Base-by-base conservation (phyloP, 2,329 filamentous ascomycete genomes). In the Microdochium nivale region DNA sequence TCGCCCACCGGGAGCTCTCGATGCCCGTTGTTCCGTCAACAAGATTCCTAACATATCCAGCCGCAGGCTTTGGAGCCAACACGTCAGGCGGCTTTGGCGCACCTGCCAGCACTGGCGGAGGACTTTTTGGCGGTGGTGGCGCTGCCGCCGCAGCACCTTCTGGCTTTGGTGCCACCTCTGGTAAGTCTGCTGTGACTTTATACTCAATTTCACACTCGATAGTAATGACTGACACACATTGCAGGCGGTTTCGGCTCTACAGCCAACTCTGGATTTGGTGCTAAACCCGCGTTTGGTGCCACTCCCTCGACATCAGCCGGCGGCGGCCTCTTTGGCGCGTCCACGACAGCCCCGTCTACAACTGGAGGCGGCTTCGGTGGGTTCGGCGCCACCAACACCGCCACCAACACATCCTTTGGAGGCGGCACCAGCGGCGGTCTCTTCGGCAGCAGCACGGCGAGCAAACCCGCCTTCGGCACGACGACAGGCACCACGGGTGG, bases 321-420 rank as follows among this genome's bases (percentile, higher is more conserved):
- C 52, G 71, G 73, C 43, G 72, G 76, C 25, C 66, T 86, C 56
- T 85, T 85, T 58, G 79, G 78, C 44, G 63, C 58, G 40, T 56
- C 58, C 48, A 56, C 59, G 21, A 58, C 58, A 9, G 32, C 67
- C 19, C 64, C 62, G 25, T n/a, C n/a, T n/a, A n/a, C n/a, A n/a
- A 54, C 58, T 4, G 62, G 63, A 37, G 55, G 53, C 40, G 64
- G 64, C 9, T 72, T 68, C 52, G 67, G 62, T 33, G 58, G 59
- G 23, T 77, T 76, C 54, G 74, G 74, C 43, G 56, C 65, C 46
- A 56, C 59, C 35, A 64, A 60, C 48, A 70, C 66, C 47, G 60
- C 61, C n/a, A 23, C 16, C 37, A 66, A 66, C 50, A 66, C 72
- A 13, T 62, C 64, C 8, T 58, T 63, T 19, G 46, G 46, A 25